Conservation (phyloP, 345 rosid species). For the Corchorus olitorius region DNA sequence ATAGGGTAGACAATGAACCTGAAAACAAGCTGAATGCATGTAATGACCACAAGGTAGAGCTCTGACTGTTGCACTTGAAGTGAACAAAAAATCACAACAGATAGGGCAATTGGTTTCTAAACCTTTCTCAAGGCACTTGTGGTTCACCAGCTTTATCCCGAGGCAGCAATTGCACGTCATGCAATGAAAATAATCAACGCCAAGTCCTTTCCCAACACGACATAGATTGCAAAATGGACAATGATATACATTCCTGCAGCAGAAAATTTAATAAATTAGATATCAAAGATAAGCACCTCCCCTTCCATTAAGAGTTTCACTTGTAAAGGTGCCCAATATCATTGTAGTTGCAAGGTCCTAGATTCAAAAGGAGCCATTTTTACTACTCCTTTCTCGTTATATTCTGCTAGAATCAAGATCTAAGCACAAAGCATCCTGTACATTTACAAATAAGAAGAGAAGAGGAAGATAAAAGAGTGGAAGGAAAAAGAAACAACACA, state of each 20-base stretch:
- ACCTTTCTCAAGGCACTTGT: slow-evolving; percentile 89
- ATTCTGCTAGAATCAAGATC: not conserved
- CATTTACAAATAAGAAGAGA: not conserved
- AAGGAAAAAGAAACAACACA: not conserved
- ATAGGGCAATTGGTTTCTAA: slow-evolving; percentile 88
- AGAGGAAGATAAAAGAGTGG: not conserved
- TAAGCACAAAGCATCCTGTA: not conserved
- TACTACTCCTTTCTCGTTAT: not conserved
- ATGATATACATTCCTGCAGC: slow-evolving; percentile 73
- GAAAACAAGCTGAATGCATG: slow-evolving; percentile 94
- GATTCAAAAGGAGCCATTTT: not conserved
- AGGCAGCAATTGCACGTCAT: slow-evolving; percentile 96
- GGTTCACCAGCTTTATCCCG: slow-evolving; percentile 67
- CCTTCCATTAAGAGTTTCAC: not conserved
- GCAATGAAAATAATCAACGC: slow-evolving; percentile 87
- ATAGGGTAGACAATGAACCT: slow-evolving; percentile 46
- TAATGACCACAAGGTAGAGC: slow-evolving; percentile 93
- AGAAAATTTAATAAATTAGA: not conserved
- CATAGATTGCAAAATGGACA: slow-evolving; percentile 95
- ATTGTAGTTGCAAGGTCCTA: not conserved
- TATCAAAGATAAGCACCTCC: not conserved
- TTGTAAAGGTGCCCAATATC: not conserved
- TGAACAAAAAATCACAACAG: slow-evolving; percentile 86
- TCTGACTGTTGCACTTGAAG: slow-evolving; percentile 81
- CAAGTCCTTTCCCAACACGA: slow-evolving; percentile 87